Evolutionary conservation across 192 early-diverging fungal genomes (phyloP), one percentile per base, ranked within the genome.

Genomic region (Coemansia sp.): DNA sequence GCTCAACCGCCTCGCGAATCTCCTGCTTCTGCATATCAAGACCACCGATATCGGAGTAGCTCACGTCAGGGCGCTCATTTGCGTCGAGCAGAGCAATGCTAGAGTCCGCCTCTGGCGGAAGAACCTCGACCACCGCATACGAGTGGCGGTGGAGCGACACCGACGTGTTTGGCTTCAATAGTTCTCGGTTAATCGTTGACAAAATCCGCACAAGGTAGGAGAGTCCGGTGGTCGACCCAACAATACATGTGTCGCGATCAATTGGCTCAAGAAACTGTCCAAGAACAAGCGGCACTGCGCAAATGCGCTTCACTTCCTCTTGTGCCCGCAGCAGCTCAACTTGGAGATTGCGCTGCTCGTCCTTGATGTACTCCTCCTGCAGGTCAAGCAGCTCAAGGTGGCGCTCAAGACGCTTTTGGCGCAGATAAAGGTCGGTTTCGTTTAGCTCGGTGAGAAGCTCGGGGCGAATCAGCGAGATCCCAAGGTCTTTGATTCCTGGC

Each of bases 341-440:
- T 75, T 97, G 95, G 60, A 99, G 72, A 79, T 98, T 96, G 84
- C 95, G 94, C 85, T 96, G 94, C 80, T 99, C 96, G 72, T 97
- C 95, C 84, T 97, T 97, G 80, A 99, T 99, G 80, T 98, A 99
- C 78, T 98, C 96, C 76, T 99, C 96, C 84, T 99, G 96, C 32
- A 99, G 84, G 59, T 95, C 91, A 47, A 99, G 83, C 68, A 99
- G 92, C 82, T 99, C 97, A 18, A 98, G 79, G 73, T 98, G 94
- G 42, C 93, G 88, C 67, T 97, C 93, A 18, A 98, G 88, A 69
- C 95, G 95, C 85, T 99, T 99, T 67, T 94, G 87, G 51, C 91
- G 93, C 47, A 91, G 90, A 77, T 99, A 99, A 47, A 95, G 77
- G 79, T 99, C 97, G 42, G 88, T 84, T 71, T 94, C 93, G 43